Base-by-base conservation (phyloP, 495 filamentous ascomycete genomes). In the Aspergillus ostianus region DNA sequence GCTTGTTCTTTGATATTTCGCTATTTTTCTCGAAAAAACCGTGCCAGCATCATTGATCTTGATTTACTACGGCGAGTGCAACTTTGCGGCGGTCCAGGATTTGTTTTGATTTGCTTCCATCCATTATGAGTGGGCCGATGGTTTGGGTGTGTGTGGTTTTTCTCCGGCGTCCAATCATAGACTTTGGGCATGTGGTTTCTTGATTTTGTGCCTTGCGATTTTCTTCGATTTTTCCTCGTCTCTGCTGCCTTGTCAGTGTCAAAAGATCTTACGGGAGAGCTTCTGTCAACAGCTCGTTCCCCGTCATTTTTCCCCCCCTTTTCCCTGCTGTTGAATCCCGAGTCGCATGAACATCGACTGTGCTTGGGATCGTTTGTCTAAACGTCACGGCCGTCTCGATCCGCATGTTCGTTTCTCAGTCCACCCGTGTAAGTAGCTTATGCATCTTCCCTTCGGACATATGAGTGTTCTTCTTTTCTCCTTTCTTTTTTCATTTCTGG, bases 121-220 rank as follows among this genome's bases (percentile, higher is more conserved):
- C 65, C 65, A 64, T 64, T 66, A 70, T 69, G 68, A 66, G 67
- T 70, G 72, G 69, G 67, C 63, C 63, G 73, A 71, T 63, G 68
- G 73, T 67, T 67, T 72, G 68, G 68, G 73, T 64, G 70, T 72
- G 70, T 70, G 69, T 71, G 73, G 68, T 67, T 74, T 76, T 64
- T 75, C 23, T 26, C 66, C 64, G 75, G 75, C 75, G 75, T 78
- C 75, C 71, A 72, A 70, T 41, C 64, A 78, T 78, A 78, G 75
- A 78, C 72, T 65, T 26, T 71, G 75, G 75, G 75, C 75, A 78
- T 78, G 74, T 77, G 63, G 67, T 66, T 64, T 58, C 66, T 71
- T 68, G 72, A 53, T 56, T 60, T 56, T 32, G 52, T 27, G 58
- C 32, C 64, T 71, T 57, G 56, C 48, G 57, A 62, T 26, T 26